phyloP scores from a whole-genome alignment of 495 filamentous ascomycete species.

The Trichocladium antarcticum region DNA sequence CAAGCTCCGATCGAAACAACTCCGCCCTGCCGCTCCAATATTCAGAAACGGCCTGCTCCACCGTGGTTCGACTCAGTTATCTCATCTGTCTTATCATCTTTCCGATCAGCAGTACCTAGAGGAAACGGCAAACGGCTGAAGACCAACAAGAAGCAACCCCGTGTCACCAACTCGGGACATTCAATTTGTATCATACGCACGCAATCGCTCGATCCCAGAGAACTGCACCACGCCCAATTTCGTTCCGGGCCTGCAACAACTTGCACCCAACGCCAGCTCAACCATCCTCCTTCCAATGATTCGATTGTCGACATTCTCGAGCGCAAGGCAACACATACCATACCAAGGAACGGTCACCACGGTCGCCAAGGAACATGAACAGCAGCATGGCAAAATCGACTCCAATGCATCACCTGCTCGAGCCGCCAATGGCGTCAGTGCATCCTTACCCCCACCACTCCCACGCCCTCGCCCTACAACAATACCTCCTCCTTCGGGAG shows the following conservation, averaged over 20 bases:
- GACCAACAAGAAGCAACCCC: not conserved
- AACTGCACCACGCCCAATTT: not conserved
- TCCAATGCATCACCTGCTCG: constrained; percentile 7
- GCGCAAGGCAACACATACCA: constrained; percentile 3
- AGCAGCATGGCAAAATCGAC: constrained; percentile 5
- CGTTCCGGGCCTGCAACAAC: not conserved
- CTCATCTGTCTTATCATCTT: not conserved
- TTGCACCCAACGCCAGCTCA: not conserved
- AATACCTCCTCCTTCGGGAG: constrained; percentile 44
- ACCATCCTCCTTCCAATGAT: constrained; percentile 8
- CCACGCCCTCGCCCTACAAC: constrained; percentile 42
- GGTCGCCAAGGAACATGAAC: constrained; percentile 1
- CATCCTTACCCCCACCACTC: constrained; percentile 22
- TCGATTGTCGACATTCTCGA: constrained; percentile 6
- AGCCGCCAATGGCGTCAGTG: constrained; percentile 10
- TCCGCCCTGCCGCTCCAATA: not conserved
- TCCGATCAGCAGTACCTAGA: too few species aligned
- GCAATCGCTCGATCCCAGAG: constrained; percentile 3
- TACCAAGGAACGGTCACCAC: constrained; percentile 1
- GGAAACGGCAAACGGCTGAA: not conserved
- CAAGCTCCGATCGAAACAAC: not conserved
- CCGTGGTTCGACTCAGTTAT: not conserved
- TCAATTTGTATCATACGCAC: constrained; percentile 5
- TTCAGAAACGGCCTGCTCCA: not conserved
- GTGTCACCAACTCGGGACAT: not conserved